These are phyloP conservation scores for Malassezia equina DNA, from an alignment of 1,284 basidiomycete genomes.

Conservation along the genomic window DNA sequence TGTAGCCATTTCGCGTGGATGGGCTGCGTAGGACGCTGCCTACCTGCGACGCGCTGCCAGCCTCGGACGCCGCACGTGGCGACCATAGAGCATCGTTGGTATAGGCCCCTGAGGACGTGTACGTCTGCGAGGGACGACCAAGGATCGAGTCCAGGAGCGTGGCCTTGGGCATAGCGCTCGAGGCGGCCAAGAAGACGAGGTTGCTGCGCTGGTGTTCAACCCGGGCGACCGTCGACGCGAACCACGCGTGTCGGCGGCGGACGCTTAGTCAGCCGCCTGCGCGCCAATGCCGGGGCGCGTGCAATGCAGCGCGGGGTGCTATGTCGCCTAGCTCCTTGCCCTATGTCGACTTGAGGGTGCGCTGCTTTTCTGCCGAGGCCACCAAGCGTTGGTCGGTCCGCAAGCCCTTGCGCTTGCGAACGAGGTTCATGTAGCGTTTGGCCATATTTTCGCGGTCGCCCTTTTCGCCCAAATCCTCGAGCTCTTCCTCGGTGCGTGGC, in stretches of 20 bases:
- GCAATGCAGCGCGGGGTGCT: neutral
- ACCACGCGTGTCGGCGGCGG: conserved; percentile 8
- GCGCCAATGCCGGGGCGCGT: conserved; percentile 11
- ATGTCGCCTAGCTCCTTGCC: too few species aligned
- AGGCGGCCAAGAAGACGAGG: neutral
- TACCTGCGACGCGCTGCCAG: neutral
- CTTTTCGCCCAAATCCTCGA: conserved; percentile 94
- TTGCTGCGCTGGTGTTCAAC: neutral
- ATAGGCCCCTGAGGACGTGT: conserved; percentile 12
- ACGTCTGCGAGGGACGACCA: conserved; percentile 43
- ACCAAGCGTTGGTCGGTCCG: conserved; percentile 36
- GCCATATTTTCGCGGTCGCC: conserved; percentile 89
- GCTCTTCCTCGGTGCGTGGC: conserved; percentile 89
- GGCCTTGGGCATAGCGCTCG: conserved; percentile 26
- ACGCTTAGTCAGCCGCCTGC: conserved; percentile 3
- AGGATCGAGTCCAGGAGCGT: conserved; percentile 43
- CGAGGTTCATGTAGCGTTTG: conserved; percentile 82
- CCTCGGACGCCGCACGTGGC: neutral
- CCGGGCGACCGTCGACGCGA: neutral
- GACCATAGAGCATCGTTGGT: neutral
- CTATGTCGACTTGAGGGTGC: conserved; percentile 44
- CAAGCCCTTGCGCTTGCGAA: conserved; percentile 54
- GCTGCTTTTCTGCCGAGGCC: conserved; percentile 45
- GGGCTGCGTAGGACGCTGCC: neutral
- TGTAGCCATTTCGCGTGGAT: neutral